Base-by-base conservation (phyloP, 1,284 basidiomycete genomes). In the Leccinum holopus region DNA sequence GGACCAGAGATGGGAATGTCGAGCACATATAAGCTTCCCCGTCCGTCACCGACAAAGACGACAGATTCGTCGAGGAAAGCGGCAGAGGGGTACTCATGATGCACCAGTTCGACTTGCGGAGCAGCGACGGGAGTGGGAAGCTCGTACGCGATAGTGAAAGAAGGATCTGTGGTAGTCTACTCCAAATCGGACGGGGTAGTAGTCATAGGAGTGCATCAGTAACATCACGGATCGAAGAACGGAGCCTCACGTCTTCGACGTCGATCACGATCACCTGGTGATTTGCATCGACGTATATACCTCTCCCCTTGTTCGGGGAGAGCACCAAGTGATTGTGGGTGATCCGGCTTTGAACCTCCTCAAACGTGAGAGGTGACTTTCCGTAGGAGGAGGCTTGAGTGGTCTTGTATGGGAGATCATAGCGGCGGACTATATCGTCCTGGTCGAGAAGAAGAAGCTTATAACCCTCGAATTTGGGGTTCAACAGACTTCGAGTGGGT, bases 381-480 rank as follows among this genome's bases (percentile, higher is more conserved):
- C 83, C 82, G 7, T 90, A 86, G 12, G 83, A 76, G 18, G 87
- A 84, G 21, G 84, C 79, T 74, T 91, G 90, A 9, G 86, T 83
- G 1, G 80, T 79, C 62, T 78, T 81, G 72, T 82, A 80, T 28
- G 79, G 77, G 8, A 91, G 79, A 16, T 74, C 72, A 71, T 82
- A 82, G 30, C 82, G 81, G 16, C 75, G 75, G 25, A 90, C 80
- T 11, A 61, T 58, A n/a, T 84, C 76, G 32, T 87, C 83, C 67
- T 87, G 84, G 8, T 79, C 72, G 41, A 90, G 75, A 11, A 84
- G 77, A 63, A 86, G 80, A 44, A 95, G 81, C 71, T 86, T 92
- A 76, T 95, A 95, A 1, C 90, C 88, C 67, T 95, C 91, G 65
- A 95, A 95, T 67, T 89, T 90, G 3, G 90, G 85, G 68, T 94